Percentiles rank a stretch among this genome's conserved stretches.
phyloP scores from a whole-genome alignment of 768 basidiomycete species.

The Mycena maculata region DNA sequence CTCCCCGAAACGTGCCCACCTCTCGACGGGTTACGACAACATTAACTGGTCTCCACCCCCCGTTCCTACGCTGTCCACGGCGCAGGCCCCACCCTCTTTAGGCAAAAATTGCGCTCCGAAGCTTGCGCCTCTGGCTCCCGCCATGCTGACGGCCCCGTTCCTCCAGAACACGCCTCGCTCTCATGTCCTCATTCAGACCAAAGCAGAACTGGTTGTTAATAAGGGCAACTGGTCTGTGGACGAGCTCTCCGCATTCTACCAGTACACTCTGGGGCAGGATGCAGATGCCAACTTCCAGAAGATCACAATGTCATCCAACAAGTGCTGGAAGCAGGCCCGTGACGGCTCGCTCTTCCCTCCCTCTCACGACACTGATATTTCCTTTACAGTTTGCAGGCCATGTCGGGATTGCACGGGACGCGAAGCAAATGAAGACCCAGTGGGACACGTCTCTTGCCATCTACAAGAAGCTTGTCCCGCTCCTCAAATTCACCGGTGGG shows the following conservation, averaged over 20 bases:
- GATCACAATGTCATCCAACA: slow-evolving; percentile 10
- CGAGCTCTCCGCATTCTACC: slow-evolving; percentile 2
- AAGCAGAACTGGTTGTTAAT: not conserved
- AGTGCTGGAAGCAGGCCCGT: slow-evolving; percentile 7
- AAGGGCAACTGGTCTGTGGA: slow-evolving; percentile 4
- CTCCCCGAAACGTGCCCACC: slow-evolving; percentile 15
- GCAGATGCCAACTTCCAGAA: not conserved
- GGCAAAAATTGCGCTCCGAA: not conserved
- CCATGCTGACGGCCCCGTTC: not conserved
- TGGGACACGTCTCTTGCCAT: slow-evolving; percentile 2
- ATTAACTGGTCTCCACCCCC: not conserved
- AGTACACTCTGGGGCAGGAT: slow-evolving; percentile 1
- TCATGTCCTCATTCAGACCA: slow-evolving; percentile 3
- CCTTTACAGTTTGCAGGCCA: slow-evolving; percentile 5
- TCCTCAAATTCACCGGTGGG: slow-evolving; percentile 17
- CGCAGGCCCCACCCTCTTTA: not conserved
- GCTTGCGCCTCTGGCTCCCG: slow-evolving; percentile 1
- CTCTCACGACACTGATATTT: not conserved
- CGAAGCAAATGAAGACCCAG: slow-evolving; percentile 14
- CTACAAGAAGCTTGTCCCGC: slow-evolving; percentile 20
- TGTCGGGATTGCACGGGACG: not conserved
- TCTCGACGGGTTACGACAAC: slow-evolving; percentile 6
- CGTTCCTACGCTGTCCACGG: slow-evolving; percentile 13
- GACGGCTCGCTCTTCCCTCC: not conserved
- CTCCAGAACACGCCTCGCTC: not conserved